Evolutionary conservation across 2,329 filamentous ascomycete genomes (phyloP), one percentile per base, ranked within the genome.

Genomic region (Xylaria sp.): DNA sequence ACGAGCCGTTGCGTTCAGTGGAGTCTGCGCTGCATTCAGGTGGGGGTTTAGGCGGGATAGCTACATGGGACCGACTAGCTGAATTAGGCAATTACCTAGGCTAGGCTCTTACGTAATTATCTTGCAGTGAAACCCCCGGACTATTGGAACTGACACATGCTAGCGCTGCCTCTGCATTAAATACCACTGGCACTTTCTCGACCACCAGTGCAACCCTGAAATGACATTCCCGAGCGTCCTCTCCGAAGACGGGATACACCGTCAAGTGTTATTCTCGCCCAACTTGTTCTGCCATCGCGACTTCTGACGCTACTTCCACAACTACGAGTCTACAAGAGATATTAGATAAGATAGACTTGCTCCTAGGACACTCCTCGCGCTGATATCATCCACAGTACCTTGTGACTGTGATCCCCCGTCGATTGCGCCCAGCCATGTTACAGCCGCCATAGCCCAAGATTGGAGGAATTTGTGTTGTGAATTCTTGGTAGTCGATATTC

Each of bases 371-470:
- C 9, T 35, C 23, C 33, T 7, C 12, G 12, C 35, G 9, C 45
- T 21, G n/a, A 3, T 31, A 4, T 1, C 14, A 25, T 42, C 19
- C 31, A 25, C 33, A 57, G 35, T 43, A 21, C 40, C 43, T 25
- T 17, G n/a, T 33, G 17, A 40, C 54, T 9, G 46, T 38, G 15
- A 17, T 21, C 21, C 19, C 21, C 8, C 12, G 17, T 11, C 17
- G 33, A 17, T 21, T 15, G 28, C 37, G 37, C 33, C 35, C 45
- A 50, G 52, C 64, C 61, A 64, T 67, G 64, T 40, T 35, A 45
- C 43, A 56, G 40, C 61, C 58, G 42, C 55, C 55, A 43, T 61
- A 66, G 55, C 38, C 19, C 42, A 25, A 28, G 47, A 54, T 23
- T 3, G 45, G 64, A 55, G 56, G 53, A 55, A 51, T 23, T 52